phyloP scores from a whole-genome alignment of 768 basidiomycete genomes.

The Tricholomella constricta region DNA sequence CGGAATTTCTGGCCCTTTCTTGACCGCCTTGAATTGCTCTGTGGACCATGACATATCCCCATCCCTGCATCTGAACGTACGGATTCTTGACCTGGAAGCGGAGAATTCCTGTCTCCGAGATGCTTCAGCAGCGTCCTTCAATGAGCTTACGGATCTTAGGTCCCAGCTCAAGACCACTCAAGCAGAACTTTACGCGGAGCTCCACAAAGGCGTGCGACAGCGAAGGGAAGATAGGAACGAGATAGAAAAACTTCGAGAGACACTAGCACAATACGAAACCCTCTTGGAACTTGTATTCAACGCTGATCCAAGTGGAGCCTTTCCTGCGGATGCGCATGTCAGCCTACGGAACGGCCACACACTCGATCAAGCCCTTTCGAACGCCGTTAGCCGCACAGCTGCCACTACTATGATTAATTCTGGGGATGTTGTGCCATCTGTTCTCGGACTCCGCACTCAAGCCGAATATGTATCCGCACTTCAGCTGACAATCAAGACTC shows the following conservation, averaged over 20 bases:
- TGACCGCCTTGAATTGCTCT: constrained; percentile 9
- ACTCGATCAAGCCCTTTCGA: constrained; percentile 13
- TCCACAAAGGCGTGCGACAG: constrained; percentile 13
- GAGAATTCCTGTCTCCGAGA: constrained; percentile 12
- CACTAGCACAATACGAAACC: constrained; percentile 9
- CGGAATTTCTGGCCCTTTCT: constrained; percentile 17
- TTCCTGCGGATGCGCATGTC: background rate
- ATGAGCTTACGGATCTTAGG: constrained; percentile 6
- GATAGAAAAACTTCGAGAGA: constrained; percentile 10
- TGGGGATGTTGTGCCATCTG: constrained; percentile 10
- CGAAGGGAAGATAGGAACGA: constrained; percentile 5
- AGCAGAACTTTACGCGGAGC: constrained; percentile 17
- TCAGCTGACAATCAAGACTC: constrained; percentile 43
- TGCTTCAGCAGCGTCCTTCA: background rate
- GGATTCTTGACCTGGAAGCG: constrained; percentile 14
- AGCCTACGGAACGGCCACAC: background rate
- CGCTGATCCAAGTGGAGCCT: background rate
- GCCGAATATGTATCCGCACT: constrained; percentile 49
- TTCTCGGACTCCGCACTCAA: constrained; percentile 33
- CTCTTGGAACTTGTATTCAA: constrained; percentile 3
- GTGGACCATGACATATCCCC: background rate
- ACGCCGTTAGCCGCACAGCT: constrained; percentile 5
- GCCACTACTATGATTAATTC: background rate
- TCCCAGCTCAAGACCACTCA: constrained; percentile 15
- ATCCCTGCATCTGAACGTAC: constrained; percentile 6